phyloP scores from a whole-genome alignment of 2,329 filamentous ascomycete genomes.

The Sordariomycetes sp. region DNA sequence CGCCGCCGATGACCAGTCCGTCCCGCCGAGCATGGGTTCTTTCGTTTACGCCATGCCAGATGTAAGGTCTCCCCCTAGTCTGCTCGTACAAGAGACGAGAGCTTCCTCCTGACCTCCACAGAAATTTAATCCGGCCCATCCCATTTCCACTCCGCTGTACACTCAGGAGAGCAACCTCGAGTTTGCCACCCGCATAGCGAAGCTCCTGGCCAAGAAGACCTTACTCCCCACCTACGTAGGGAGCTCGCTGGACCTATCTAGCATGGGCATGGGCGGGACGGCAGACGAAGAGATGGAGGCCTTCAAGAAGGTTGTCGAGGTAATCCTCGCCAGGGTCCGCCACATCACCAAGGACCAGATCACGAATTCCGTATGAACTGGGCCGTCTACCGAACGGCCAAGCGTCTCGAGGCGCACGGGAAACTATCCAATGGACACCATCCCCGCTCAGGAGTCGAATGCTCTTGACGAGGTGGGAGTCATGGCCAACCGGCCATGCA shows the following conservation, averaged over 20 bases:
- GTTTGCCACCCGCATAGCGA: conserved; percentile 77
- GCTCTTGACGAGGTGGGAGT: background rate
- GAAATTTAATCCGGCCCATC: conserved; percentile 45
- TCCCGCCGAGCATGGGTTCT: conserved; percentile 59
- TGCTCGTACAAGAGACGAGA: background rate
- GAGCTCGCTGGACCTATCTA: conserved; percentile 71
- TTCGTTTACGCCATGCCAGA: conserved; percentile 92
- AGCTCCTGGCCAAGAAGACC: conserved; percentile 65
- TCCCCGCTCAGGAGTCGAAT: background rate
- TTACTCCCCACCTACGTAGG: conserved; percentile 78
- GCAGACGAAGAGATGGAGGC: conserved; percentile 94
- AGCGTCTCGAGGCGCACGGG: no score
- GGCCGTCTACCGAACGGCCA: no score
- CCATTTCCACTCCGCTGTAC: conserved; percentile 72
- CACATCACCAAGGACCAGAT: background rate
- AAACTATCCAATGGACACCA: background rate
- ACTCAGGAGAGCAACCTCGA: conserved; percentile 67
- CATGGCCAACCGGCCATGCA: background rate
- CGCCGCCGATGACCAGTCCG: conserved; percentile 37
- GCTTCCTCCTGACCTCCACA: conserved; percentile 13
- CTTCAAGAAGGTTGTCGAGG: conserved; percentile 62
- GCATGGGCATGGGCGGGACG: conserved; percentile 63
- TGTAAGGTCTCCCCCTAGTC: conserved; percentile 36
- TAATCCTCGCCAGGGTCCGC: conserved; percentile 34
- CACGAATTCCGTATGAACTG: background rate